phyloP scores from a whole-genome alignment of 1,284 basidiomycete genomes.

The Ganoderma sinense region DNA sequence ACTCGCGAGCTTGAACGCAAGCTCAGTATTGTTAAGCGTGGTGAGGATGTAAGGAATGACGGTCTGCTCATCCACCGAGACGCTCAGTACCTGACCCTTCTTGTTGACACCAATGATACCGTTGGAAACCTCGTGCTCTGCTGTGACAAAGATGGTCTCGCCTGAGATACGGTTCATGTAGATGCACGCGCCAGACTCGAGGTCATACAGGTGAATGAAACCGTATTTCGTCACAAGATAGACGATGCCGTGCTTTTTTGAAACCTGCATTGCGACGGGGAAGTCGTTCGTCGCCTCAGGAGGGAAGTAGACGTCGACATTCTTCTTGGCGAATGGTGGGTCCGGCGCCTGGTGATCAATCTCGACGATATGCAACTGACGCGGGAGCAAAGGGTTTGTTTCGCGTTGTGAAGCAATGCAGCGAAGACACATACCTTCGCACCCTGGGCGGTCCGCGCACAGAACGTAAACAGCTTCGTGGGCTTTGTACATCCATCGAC shows the following conservation, averaged over 20 bases:
- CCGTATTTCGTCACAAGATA: slow-evolving; percentile 99
- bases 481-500: slow-evolving; percentile 84
- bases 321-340: slow-evolving; percentile 97
- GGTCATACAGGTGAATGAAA: slow-evolving; percentile 99
- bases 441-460: slow-evolving; percentile 93
- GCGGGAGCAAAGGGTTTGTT: background rate
- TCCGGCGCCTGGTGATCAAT: slow-evolving; percentile 97
- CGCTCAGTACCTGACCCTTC: slow-evolving; percentile 98
- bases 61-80: slow-evolving; percentile 96
- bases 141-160: slow-evolving; percentile 99
- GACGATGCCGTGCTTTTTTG: slow-evolving; percentile 95
- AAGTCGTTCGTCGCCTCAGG: slow-evolving; percentile 98
- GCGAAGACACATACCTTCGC: slow-evolving; percentile 78
- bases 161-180: slow-evolving; percentile 99
- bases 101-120: slow-evolving; percentile 99
- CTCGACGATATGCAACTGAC: slow-evolving; percentile 96
- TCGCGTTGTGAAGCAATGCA: background rate
- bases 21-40: slow-evolving; percentile 96
- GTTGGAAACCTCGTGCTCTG: slow-evolving; percentile 92
- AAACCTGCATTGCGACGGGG: slow-evolving; percentile 99
- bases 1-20: slow-evolving; percentile 98
- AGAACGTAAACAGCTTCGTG: slow-evolving; percentile 96
- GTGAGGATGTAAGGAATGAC: slow-evolving; percentile 95
- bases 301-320: slow-evolving; percentile 99
- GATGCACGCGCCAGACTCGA: slow-evolving; percentile 97